Evolutionary conservation across 2,329 filamentous ascomycete species (phyloP).

Genomic region (Penicillium capsulatum): DNA sequence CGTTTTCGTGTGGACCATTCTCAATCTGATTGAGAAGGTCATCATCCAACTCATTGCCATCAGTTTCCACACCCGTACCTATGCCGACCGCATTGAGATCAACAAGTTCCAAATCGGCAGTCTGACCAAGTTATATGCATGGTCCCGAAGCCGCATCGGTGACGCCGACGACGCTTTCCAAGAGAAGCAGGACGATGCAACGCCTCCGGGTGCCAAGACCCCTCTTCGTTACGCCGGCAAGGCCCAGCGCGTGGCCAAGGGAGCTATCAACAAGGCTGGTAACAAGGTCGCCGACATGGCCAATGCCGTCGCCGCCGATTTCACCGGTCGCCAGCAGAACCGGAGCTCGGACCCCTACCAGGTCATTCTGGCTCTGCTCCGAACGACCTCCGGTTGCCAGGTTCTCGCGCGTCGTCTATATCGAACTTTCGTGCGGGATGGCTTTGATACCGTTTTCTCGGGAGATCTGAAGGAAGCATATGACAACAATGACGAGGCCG

Average conservation of each 20-base stretch:
- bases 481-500: slow-evolving; percentile 75
- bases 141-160: slow-evolving; percentile 60
- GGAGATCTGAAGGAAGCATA: slow-evolving; percentile 79
- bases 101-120: slow-evolving; percentile 84
- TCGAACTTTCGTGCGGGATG: slow-evolving; percentile 73
- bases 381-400: slow-evolving; percentile 69
- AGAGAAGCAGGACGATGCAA: slow-evolving; percentile 49
- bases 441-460: slow-evolving; percentile 68
- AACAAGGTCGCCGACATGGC: slow-evolving; percentile 81
- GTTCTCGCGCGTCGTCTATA: slow-evolving; percentile 83
- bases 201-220: slow-evolving; percentile 61
- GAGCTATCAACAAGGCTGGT: slow-evolving; percentile 73
- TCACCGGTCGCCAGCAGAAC: slow-evolving; percentile 69
- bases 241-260: slow-evolving; percentile 68
- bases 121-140: slow-evolving; percentile 61
- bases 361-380: slow-evolving; percentile 73
- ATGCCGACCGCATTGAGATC: slow-evolving; percentile 82
- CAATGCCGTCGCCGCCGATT: slow-evolving; percentile 81
- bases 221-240: slow-evolving; percentile 67
- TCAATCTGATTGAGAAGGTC: slow-evolving; percentile 90
- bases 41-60: slow-evolving; percentile 93
- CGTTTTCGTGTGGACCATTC: slow-evolving; percentile 70
- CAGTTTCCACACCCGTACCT: slow-evolving; percentile 86
- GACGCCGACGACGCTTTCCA: slow-evolving; percentile 75
- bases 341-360: slow-evolving; percentile 75